Evolutionary conservation across 768 basidiomycete genomes (phyloP).

Genomic region (Leccinellum albellum): DNA sequence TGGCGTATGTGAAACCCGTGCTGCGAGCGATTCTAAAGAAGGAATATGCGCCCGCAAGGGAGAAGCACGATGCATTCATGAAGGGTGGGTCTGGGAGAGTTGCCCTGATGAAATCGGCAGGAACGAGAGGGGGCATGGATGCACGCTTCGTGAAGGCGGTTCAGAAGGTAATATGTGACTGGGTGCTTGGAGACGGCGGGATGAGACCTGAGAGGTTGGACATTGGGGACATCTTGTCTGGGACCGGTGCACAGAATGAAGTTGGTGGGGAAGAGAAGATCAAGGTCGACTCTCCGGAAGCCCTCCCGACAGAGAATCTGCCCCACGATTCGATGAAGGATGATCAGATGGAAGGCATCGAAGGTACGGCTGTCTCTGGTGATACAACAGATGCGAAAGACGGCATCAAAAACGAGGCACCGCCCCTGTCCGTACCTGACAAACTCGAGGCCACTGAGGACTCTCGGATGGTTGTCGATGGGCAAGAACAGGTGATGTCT

Average conservation of each 20-base stretch:
- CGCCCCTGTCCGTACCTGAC: conserved; percentile 1
- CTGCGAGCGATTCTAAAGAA: conserved; percentile 56
- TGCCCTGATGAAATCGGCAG: conserved; percentile 28
- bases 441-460: conserved; percentile 2
- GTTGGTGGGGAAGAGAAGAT: background rate
- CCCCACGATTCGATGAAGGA: conserved; percentile 2
- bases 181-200: conserved; percentile 23
- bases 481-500: conserved; percentile 21
- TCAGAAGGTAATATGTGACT: conserved; percentile 27
- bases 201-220: conserved; percentile 11
- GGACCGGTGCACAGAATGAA: background rate
- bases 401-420: background rate
- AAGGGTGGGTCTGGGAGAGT: conserved; percentile 50
- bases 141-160: conserved; percentile 37
- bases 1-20: conserved; percentile 63
- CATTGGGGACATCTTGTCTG: background rate
- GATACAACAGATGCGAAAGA: background rate
- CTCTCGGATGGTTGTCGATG: conserved; percentile 14
- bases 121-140: conserved; percentile 37
- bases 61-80: conserved; percentile 53
- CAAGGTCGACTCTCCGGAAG: background rate
- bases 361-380: background rate
- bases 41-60: conserved; percentile 48
- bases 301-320: background rate
- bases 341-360: conserved; percentile 21